Evolutionary conservation across 805 yeast genomes (phyloP), one percentile per base, ranked within the genome.

Genomic region (Lachancea thermotolerans): DNA sequence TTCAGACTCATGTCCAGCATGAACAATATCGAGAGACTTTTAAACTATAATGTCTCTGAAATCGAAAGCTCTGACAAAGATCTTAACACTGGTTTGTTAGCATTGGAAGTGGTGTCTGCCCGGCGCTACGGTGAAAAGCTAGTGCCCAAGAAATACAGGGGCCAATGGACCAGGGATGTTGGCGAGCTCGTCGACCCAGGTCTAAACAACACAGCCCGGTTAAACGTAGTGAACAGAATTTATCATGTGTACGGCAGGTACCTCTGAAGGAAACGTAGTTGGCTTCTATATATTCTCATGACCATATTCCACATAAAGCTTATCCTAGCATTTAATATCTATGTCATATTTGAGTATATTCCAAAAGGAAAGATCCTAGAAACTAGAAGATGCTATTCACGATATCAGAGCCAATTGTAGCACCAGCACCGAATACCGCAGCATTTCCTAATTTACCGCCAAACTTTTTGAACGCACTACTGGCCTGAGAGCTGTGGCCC

Each of bases 401-500:
- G 42, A 91, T 56, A 57, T 85, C 88, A 37, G 86, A 75, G 59
- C 98, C 98, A 44, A 90, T 72, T 1, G 96, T 82, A 34, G 97
- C 95, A 71, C 98, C 98, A 9, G 95, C 96, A 66, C 97, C 97
- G 53, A 88, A 91, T 40, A 90, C 78, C 31, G 95, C 90, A n/a
- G 97, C 95, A 54, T 88, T 80, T 48, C 95, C 96, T 48, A 90
- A 68, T 65, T 86, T 83, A 51, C 85, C 74, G 21, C 95, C 95
- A 54, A 86, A 78, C 57, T 75, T 81, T 65, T 78, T 78, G 47
- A 82, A 51, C 16, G 55, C 59, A 16, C 62, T 63, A 41, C 53
- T 49, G 11, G 52, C 50, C 10, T 60, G 53, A 29, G 64, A 67
- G 14, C 60, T 29, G 55, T 18, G 41, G 58, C 65, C 41, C 55